Conservation (phyloP, 352 stramenopile genomes). For the Blastocystis sp. region DNA sequence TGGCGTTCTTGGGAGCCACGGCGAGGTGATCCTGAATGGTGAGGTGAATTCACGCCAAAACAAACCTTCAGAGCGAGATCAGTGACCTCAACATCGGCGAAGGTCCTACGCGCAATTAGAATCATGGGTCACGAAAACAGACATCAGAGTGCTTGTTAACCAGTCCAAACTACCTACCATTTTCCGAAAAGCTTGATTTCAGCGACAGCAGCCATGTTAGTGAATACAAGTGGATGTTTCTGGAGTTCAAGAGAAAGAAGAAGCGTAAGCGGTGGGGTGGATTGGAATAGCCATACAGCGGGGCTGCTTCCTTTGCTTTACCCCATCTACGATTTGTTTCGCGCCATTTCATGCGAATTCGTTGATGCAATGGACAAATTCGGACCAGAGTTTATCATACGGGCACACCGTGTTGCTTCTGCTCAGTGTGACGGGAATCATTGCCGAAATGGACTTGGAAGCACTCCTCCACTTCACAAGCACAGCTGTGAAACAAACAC, state of each 20-base stretch:
- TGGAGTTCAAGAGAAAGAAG: slow-evolving; percentile 11
- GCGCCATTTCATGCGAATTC: too few relatives aligned
- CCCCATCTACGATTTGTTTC: too few relatives aligned
- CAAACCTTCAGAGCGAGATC: slow-evolving; percentile 92
- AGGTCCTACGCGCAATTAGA: slow-evolving; percentile 83
- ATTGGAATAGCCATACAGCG: too few relatives aligned
- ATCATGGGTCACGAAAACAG: not conserved
- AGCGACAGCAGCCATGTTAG: slow-evolving; percentile 78
- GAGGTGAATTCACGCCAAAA: slow-evolving; percentile 29
- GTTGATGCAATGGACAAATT: too few relatives aligned
- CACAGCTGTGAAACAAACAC: not conserved
- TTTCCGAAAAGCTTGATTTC: slow-evolving; percentile 94
- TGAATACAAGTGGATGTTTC: slow-evolving; percentile 67
- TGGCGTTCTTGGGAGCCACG: slow-evolving; percentile 95
- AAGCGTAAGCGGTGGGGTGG: not conserved
- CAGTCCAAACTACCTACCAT: slow-evolving; percentile 80
- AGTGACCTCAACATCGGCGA: slow-evolving; percentile 97
- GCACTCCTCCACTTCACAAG: too few relatives aligned
- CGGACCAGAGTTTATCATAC: too few relatives aligned
- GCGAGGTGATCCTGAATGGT: slow-evolving; percentile 93
- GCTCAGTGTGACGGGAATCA: too few relatives aligned
- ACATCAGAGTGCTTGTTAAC: not conserved
- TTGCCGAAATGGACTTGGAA: too few relatives aligned
- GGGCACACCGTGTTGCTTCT: too few relatives aligned
- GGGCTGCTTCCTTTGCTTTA: too few relatives aligned